Evolutionary conservation across 176 grass and related monocot species (phyloP), one percentile per base, ranked within the genome.

Genomic region (Zoysia japonica): DNA sequence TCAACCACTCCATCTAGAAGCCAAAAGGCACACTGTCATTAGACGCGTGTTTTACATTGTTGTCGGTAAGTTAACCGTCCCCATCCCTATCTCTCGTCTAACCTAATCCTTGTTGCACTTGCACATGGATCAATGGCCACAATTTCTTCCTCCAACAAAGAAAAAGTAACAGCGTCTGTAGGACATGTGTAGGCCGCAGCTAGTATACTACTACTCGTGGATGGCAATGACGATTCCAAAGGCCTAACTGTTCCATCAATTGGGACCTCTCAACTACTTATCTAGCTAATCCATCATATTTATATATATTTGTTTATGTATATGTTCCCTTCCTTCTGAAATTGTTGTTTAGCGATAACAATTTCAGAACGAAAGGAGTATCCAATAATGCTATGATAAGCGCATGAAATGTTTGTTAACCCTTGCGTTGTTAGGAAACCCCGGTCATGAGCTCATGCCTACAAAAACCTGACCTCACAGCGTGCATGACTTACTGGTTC

Each of bases 1-100:
- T 10, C 47, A 78, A 78, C 76, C 47, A 6, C 42, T 83, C 68
- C 86, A 75, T 88, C 81, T 88, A 88, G 86, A 84, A 88, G 80
- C 65, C 47, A 9, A 67, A 67, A 48, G 20, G 15, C 42, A 45
- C 6, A 54, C 28, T 2, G 43, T 5, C 44, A 45, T 47, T 13
- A 38, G 65, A 35, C 56, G 65, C 39, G 37, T 46, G 56, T 3
- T 49, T 10, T 35, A 28, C 67, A 41, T 52, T 38, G 67, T 64
- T 65, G 54, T 65, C 52, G 80, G 80, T 82, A 82, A 82, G n/a
- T 73, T 65, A 73, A 72, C 37, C 59, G 64, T 64, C 61, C 61
- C 68, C 11, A 41, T 79, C 80, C 1, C 72, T 57, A 19, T 88
- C 80, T 60, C 86, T 45, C 68, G 75, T 79, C 75, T 75, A 74